Conservation (phyloP, 129 eudicot species). For the Escallonia rubra region DNA sequence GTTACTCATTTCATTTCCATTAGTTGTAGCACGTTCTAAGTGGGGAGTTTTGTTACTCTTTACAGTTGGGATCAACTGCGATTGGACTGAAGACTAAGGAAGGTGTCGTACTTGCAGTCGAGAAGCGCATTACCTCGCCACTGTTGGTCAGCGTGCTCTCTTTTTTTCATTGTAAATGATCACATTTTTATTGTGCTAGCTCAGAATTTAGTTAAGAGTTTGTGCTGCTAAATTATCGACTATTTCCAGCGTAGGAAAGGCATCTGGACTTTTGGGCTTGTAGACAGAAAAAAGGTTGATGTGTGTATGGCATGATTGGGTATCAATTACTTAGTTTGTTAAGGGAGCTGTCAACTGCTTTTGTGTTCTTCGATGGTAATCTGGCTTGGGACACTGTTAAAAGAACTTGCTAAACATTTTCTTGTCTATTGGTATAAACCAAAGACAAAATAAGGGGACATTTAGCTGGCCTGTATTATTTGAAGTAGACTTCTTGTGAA, state of each 20-base stretch:
- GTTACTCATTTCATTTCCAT: too few species aligned
- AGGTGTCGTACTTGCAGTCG: constrained; percentile 91
- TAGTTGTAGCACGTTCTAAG: background rate
- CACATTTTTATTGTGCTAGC: background rate
- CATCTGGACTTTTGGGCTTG: background rate
- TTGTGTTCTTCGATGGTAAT: too few species aligned
- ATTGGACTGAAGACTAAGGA: constrained; percentile 85
- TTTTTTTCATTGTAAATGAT: background rate
- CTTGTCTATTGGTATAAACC: too few species aligned
- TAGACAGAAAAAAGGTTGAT: too few species aligned
- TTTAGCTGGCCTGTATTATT: too few species aligned
- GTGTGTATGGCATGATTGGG: too few species aligned
- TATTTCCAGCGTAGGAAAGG: background rate
- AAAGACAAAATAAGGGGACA: too few species aligned
- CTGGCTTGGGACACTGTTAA: too few species aligned
- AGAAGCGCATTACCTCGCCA: constrained; percentile 81
- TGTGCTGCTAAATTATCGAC: background rate
- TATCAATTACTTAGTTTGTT: too few species aligned
- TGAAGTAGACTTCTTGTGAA: too few species aligned
- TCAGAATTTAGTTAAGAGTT: background rate
- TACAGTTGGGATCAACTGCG: constrained; percentile 92
- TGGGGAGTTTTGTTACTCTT: constrained; percentile 1
- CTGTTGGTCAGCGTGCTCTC: constrained; percentile 43
- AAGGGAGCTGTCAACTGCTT: too few species aligned
- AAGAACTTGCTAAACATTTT: too few species aligned